Evolutionary conservation across 257 asterid species (phyloP).

Genomic region (Coffea canephora): DNA sequence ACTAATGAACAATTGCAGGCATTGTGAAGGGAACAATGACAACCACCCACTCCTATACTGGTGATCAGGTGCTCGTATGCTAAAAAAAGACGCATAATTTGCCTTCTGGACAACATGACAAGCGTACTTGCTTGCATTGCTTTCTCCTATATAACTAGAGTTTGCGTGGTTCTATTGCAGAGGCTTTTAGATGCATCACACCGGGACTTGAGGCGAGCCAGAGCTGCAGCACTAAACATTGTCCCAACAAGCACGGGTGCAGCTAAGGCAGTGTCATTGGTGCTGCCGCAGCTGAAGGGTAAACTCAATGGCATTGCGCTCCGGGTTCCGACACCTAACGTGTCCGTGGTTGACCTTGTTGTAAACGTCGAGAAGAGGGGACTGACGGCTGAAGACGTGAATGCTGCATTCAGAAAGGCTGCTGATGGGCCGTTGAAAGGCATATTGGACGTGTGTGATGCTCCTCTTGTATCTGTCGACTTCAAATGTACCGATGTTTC

Average conservation of each 20-base stretch:
- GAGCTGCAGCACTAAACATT: slow-evolving; percentile 92
- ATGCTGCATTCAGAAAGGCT: slow-evolving; percentile 85
- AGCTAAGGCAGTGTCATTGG: slow-evolving; percentile 92
- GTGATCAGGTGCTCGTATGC: slow-evolving; percentile 66
- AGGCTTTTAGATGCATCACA: slow-evolving; percentile 94
- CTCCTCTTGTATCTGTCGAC: slow-evolving; percentile 81
- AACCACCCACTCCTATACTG: slow-evolving; percentile 95
- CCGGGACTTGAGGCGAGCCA: slow-evolving; percentile 82
- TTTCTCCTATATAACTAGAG: background rate
- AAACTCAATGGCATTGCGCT: slow-evolving; percentile 92
- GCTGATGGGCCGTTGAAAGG: slow-evolving; percentile 76
- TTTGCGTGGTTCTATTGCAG: slow-evolving; percentile 31
- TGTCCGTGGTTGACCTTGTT: slow-evolving; percentile 86
- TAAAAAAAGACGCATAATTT: background rate
- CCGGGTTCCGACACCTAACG: slow-evolving; percentile 96
- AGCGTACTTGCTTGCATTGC: background rate
- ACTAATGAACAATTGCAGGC: slow-evolving; percentile 40
- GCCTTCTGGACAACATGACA: background rate
- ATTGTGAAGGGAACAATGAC: slow-evolving; percentile 98
- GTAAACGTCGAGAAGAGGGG: slow-evolving; percentile 82
- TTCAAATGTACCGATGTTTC: slow-evolving; percentile 81
- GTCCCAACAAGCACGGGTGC: slow-evolving; percentile 97
- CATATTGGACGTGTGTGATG: slow-evolving; percentile 71
- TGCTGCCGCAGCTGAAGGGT: slow-evolving; percentile 91
- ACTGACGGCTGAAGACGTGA: slow-evolving; percentile 70